Base-by-base conservation (phyloP, 2,329 filamentous ascomycete genomes). In the Davidsoniella virescens region DNA sequence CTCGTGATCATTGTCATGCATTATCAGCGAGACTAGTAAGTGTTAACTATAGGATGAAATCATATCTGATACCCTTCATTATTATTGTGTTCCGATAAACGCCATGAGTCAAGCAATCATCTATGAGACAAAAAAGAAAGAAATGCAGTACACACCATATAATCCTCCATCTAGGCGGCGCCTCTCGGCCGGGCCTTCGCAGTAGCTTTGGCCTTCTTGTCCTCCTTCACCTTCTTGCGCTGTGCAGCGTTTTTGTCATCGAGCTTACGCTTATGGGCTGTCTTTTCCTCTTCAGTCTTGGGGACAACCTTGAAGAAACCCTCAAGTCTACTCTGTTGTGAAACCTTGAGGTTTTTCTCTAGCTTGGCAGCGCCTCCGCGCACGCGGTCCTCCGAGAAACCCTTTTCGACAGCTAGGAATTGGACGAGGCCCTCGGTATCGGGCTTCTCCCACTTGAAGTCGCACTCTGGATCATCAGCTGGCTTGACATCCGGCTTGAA, bases 361-460 rank as follows among this genome's bases (percentile, higher is more conserved):
- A 98, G 68, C 51, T 86, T 78, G 2, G 79, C 75, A 0, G 84
- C 88, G 25, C 75, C 90, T 41, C 74, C 78, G 37, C 88, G 78
- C 7, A 98, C 92, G 16, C 92, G 76, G 61, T 98, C 92, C 63
- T 98, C 93, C 26, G 81, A 94, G 72, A 98, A 98, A 1, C 88
- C 92, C 68, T 98, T 98, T 61, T 96, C 92, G 5, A 78, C 78
- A 3, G 94, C 92, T 2, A 98, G 70, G 65, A 86, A 98, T 58
- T 92, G 76, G 55, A 98, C 77, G 0, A 98, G 75, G 0, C 87
- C 90, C 2, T 95, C 87, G 1, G 92, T 72, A 59, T 98, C 88
- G 3, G 92, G 92, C 53, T 81, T 82, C 42, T 95, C 87, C 92
- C 93, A 98, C 66, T 94, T 95, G 72, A 96, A 94, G 62, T 98